phyloP scores from a whole-genome alignment of 2,329 filamentous ascomycete species.

The Lachnellula cervina region DNA sequence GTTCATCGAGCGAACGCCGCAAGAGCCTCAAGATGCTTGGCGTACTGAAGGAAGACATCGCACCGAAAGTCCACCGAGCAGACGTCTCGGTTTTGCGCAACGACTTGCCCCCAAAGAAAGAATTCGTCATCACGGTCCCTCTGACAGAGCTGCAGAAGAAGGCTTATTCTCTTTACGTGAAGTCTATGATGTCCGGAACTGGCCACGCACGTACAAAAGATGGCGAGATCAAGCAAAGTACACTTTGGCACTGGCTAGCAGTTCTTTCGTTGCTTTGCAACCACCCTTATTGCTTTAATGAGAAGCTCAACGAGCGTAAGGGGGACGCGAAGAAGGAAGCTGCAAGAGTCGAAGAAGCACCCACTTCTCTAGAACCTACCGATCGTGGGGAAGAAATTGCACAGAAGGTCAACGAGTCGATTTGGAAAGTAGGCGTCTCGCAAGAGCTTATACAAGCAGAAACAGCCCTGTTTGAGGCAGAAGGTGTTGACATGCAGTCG shows the following conservation, averaged over 20 bases:
- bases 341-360: not conserved
- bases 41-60: constrained; percentile 66
- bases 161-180: constrained; percentile 54
- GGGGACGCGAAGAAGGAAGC: constrained; percentile 23
- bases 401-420: constrained; percentile 21
- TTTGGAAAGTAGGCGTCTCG: constrained; percentile 27
- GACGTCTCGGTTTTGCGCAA: constrained; percentile 64
- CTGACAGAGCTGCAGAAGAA: constrained; percentile 60
- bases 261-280: constrained; percentile 31
- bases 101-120: constrained; percentile 68
- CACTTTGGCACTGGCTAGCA: constrained; percentile 46
- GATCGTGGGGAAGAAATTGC: constrained; percentile 15
- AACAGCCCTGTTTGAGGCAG: constrained; percentile 35
- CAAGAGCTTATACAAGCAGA: constrained; percentile 29
- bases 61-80: constrained; percentile 71
- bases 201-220: constrained; percentile 25
- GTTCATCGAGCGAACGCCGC: constrained; percentile 49
- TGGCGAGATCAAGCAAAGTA: constrained; percentile 35
- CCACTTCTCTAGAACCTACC: not conserved
- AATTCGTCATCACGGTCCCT: constrained; percentile 74
- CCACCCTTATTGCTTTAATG: constrained; percentile 44
- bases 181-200: constrained; percentile 30
- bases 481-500: constrained; percentile 33
- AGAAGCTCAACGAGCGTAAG: constrained; percentile 42
- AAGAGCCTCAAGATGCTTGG: constrained; percentile 61